Percentiles rank a stretch among this genome's conserved stretches.
These are phyloP conservation scores for Neurospora sp. DNA, from an alignment of 495 filamentous ascomycete genomes.

Conservation along the genomic window DNA sequence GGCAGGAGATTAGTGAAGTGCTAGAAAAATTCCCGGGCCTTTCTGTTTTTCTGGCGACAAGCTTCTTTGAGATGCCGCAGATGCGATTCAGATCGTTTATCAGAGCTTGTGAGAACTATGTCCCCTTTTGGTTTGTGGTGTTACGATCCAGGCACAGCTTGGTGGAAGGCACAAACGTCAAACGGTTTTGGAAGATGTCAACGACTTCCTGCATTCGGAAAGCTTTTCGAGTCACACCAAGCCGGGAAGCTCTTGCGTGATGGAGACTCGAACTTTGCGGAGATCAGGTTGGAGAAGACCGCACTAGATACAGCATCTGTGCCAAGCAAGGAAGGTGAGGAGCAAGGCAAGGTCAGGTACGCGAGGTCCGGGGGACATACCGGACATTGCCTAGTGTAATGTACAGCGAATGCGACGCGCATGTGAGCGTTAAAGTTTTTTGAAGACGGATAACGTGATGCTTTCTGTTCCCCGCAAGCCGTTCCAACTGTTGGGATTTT, in stretches of 20 bases:
- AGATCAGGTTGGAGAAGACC: neutral
- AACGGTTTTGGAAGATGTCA: neutral
- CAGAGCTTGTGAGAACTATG: neutral
- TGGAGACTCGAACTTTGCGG: neutral
- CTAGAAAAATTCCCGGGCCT: neutral
- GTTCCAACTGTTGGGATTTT: neutral
- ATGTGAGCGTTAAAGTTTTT: neutral
- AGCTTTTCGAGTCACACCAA: neutral
- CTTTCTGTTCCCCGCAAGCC: neutral
- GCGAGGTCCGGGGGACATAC: neutral
- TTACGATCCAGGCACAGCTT: neutral
- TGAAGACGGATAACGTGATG: neutral
- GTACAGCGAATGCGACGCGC: neutral
- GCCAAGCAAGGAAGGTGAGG: neutral
- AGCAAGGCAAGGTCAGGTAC: neutral
- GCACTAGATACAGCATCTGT: neutral
- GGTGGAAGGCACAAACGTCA: neutral
- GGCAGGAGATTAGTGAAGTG: neutral
- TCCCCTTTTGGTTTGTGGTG: neutral
- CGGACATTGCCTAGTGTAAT: neutral
- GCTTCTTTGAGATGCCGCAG: neutral
- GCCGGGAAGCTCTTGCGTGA: neutral
- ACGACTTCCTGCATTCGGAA: neutral
- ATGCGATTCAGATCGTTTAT: neutral
- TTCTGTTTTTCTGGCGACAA: neutral